These are phyloP conservation scores for Euptelea pleiosperma DNA, from an alignment of 164 flowering plant species.

Conservation along the genomic window DNA sequence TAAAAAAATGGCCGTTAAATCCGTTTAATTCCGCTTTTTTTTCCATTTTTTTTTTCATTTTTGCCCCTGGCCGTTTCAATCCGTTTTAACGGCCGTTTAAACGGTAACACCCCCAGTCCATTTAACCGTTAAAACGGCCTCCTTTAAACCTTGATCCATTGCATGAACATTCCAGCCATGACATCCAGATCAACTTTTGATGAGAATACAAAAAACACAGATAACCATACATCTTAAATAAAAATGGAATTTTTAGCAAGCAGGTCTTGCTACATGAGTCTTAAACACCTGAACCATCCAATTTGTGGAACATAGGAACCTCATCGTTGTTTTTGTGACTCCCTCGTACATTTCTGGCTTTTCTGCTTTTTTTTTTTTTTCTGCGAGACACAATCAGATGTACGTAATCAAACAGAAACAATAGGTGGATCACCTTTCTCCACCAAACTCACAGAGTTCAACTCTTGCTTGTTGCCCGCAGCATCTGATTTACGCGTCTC, in stretches of 20 bases:
- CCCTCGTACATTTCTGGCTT: background rate
- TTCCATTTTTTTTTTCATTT: too few relatives aligned
- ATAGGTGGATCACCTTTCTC: constrained; percentile 4
- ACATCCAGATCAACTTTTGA: too few relatives aligned
- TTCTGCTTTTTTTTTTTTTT: background rate
- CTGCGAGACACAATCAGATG: background rate
- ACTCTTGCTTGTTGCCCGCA: constrained; percentile 1
- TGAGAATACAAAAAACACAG: too few relatives aligned
- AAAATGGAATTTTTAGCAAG: background rate
- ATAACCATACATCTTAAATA: constrained; percentile 2
- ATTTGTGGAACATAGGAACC: background rate
- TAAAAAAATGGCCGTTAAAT: too few relatives aligned
- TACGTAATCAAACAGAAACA: constrained; percentile 4
- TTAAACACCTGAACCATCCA: constrained; percentile 1
- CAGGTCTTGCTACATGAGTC: background rate
- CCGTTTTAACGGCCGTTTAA: too few relatives aligned
- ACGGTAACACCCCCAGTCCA: too few relatives aligned
- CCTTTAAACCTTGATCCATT: too few relatives aligned
- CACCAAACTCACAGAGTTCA: background rate
- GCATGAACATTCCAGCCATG: too few relatives aligned
- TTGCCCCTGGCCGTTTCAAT: too few relatives aligned
- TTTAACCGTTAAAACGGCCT: too few relatives aligned
- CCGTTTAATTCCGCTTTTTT: too few relatives aligned
- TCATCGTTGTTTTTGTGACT: background rate
- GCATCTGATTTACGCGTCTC: constrained; percentile 14